Conservation (phyloP, 768 basidiomycete genomes). For the Thelephora ganbajun region DNA sequence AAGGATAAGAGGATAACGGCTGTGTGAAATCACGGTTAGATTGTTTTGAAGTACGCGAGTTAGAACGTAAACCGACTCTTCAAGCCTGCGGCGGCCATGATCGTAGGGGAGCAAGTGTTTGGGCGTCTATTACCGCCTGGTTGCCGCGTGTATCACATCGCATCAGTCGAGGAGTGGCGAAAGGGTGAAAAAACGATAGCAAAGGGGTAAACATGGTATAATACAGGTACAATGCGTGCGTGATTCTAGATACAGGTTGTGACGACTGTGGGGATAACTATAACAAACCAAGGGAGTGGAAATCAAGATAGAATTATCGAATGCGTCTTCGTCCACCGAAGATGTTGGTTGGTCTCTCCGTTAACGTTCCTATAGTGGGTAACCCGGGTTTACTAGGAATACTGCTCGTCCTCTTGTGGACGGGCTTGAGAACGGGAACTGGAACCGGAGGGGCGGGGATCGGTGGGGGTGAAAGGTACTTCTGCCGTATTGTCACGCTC, state of each 20-base stretch:
- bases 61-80: slow-evolving; percentile 12
- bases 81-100: slow-evolving; percentile 16
- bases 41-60: slow-evolving; percentile 7
- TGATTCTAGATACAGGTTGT: background rate
- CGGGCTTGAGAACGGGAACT: slow-evolving; percentile 6
- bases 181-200: too few species aligned
- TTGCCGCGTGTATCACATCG: too few species aligned
- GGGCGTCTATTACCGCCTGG: too few species aligned
- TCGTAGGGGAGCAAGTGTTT: background rate
- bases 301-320: slow-evolving; percentile 2
- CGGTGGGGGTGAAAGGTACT: slow-evolving; percentile 5
- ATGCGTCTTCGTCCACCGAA: slow-evolving; percentile 9
- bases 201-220: too few species aligned
- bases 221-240: too few species aligned
- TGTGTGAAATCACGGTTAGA: slow-evolving; percentile 20
- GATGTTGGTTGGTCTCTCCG: slow-evolving; percentile 21
- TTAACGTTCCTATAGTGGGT: slow-evolving; percentile 16
- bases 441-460: slow-evolving; percentile 4
- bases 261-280: slow-evolving; percentile 6
- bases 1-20: slow-evolving; percentile 95
- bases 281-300: slow-evolving; percentile 1
- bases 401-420: slow-evolving; percentile 8
- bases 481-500: too few species aligned
- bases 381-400: slow-evolving; percentile 10
- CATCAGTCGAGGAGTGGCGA: too few species aligned